Percentiles rank a stretch among this genome's conserved stretches.
Conservation (phyloP, 2,329 filamentous ascomycete species). For the Simplicillium sp. region DNA sequence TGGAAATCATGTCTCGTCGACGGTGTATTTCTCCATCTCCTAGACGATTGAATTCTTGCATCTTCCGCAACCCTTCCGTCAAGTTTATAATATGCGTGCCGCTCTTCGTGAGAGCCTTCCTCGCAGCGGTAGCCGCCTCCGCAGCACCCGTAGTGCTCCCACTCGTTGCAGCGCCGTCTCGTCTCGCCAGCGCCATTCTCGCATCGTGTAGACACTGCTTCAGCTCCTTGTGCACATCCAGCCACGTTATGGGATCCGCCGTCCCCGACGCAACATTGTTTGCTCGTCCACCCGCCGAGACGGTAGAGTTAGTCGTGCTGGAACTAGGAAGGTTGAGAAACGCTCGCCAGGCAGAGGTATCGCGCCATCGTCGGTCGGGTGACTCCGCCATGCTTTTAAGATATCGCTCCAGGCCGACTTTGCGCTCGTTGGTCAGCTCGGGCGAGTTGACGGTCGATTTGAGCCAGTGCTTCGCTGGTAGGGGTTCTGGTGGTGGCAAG, state of each 20-base stretch:
- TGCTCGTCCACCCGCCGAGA: constrained; percentile 34
- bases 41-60: constrained; percentile 45
- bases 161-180: constrained; percentile 44
- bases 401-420: constrained; percentile 59
- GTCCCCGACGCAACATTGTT: constrained; percentile 29
- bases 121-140: constrained; percentile 65
- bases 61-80: constrained; percentile 52
- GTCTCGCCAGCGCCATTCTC: constrained; percentile 52
- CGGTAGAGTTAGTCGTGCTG: constrained; percentile 37
- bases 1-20: constrained; percentile 58
- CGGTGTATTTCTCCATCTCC: constrained; percentile 69
- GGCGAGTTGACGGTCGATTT: constrained; percentile 61
- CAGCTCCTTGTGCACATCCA: constrained; percentile 66
- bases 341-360: constrained; percentile 60
- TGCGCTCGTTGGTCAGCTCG: constrained; percentile 62
- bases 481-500: constrained; percentile 52
- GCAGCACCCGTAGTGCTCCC: constrained; percentile 32
- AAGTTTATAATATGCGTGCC: constrained; percentile 54
- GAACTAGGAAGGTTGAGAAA: constrained; percentile 61
- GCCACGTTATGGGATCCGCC: constrained; percentile 59
- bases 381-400: constrained; percentile 61
- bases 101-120: constrained; percentile 61
- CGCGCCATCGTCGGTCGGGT: constrained; percentile 68
- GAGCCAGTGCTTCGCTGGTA: constrained; percentile 72
- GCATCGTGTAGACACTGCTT: constrained; percentile 63